Percentiles rank a stretch among this genome's conserved stretches.
These are phyloP conservation scores for Fonsecaea multimorphosa DNA, from an alignment of 2,329 filamentous ascomycete genomes.

Conservation along the genomic window DNA sequence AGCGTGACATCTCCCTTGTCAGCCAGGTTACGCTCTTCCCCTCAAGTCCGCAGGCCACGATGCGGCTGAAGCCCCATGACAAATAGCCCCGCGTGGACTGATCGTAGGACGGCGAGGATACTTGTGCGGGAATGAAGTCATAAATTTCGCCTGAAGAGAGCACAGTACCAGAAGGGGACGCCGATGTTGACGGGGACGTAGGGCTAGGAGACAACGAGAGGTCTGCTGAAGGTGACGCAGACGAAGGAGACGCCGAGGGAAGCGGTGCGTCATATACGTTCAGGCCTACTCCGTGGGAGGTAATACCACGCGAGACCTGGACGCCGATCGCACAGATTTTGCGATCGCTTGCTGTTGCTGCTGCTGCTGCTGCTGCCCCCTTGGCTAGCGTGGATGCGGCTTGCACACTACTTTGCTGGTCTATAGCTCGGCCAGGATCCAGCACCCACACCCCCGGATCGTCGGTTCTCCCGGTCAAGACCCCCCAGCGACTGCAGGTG, in stretches of 20 bases:
- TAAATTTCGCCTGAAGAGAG: neutral
- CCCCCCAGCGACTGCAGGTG: slow-evolving; percentile 64
- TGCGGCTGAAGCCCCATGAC: slow-evolving; percentile 69
- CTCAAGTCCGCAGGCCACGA: slow-evolving; percentile 87
- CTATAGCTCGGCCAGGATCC: neutral
- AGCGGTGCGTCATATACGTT: slow-evolving; percentile 62
- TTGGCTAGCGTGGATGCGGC: neutral
- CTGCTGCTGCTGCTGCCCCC: neutral
- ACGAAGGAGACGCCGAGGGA: neutral
- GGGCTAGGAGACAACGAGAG: neutral
- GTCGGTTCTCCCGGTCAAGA: slow-evolving; percentile 66
- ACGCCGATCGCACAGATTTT: slow-evolving; percentile 94
- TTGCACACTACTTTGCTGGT: slow-evolving; percentile 9
- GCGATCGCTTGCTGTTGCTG: slow-evolving; percentile 47
- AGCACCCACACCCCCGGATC: slow-evolving; percentile 85
- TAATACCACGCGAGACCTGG: slow-evolving; percentile 84
- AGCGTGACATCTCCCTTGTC: slow-evolving; percentile 54
- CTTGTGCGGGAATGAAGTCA: slow-evolving; percentile 24
- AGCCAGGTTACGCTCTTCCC: slow-evolving; percentile 82
- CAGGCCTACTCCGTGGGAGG: slow-evolving; percentile 81
- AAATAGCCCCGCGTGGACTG: slow-evolving; percentile 41
- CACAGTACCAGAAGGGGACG: neutral
- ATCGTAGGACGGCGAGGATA: slow-evolving; percentile 19
- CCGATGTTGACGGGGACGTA: neutral
- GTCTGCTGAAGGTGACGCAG: neutral